These are phyloP conservation scores for Lanmaoa pseudosensibilis DNA, from an alignment of 768 basidiomycete species.

Conservation along the genomic window DNA sequence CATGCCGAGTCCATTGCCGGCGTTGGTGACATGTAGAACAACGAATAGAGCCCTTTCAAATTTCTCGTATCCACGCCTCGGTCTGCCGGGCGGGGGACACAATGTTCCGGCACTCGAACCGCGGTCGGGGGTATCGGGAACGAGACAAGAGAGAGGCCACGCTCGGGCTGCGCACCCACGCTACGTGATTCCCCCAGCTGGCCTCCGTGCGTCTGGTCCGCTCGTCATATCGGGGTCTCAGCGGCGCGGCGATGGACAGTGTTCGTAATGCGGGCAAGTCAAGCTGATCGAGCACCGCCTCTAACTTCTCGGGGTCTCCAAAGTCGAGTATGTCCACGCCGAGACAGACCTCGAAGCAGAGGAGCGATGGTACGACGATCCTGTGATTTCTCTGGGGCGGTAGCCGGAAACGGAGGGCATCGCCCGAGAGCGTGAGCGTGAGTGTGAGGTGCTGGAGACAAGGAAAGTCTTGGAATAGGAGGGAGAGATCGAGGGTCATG, in stretches of 20 bases:
- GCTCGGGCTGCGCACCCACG: slow-evolving; percentile 18
- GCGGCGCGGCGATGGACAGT: slow-evolving; percentile 11
- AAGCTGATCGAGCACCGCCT: slow-evolving; percentile 21
- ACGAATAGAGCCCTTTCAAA: not conserved
- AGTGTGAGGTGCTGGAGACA: slow-evolving; percentile 19
- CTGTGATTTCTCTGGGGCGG: slow-evolving; percentile 3
- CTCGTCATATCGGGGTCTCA: not conserved
- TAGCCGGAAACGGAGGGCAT: slow-evolving; percentile 9
- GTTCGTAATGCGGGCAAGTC: slow-evolving; percentile 21
- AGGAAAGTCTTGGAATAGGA: slow-evolving; percentile 19
- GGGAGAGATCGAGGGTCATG: slow-evolving; percentile 19
- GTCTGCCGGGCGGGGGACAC: not conserved
- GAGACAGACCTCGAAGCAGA: slow-evolving; percentile 18
- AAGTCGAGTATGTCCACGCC: slow-evolving; percentile 22
- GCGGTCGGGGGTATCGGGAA: slow-evolving; percentile 4
- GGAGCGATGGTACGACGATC: slow-evolving; percentile 7
- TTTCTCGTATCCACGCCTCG: not conserved
- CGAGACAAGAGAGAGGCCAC: slow-evolving; percentile 16
- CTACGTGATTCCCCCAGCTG: slow-evolving; percentile 1
- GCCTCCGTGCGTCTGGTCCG: not conserved
- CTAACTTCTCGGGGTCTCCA: slow-evolving; percentile 19
- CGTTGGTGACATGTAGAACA: not conserved
- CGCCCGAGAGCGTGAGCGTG: slow-evolving; percentile 10
- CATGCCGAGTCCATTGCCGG: not conserved
- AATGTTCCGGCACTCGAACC: slow-evolving; percentile 9